Base-by-base conservation (phyloP, 1,284 basidiomycete species). In the Pseudozyma thailandica region DNA sequence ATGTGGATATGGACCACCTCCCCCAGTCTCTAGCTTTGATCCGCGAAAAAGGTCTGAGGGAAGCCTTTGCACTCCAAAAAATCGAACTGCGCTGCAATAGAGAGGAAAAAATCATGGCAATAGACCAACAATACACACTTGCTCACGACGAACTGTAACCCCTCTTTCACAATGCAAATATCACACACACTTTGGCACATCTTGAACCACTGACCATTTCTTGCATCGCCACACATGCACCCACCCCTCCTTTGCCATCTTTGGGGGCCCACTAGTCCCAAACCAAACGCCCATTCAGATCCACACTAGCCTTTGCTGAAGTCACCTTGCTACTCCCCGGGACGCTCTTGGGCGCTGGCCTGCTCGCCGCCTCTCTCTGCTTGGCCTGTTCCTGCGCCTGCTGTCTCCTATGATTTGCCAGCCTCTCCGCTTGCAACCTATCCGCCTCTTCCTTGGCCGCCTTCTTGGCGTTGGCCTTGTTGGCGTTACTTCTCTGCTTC, bases 401-500 rank as follows among this genome's bases (percentile, higher is more conserved):
- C 35, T 64, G 49, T 25, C 70, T 50, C 23, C 72, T 56, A 41
- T 80, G 72, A 33, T 52, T 44, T 21, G 77, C 77, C 12, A 80
- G 53, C 5, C 73, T 39, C 16, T 75, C 75, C 1, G 77, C 60
- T 23, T 76, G 64, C 16, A 76, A 35, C 20, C 65, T 41, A 13
- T 79, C 78, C 0, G 65, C 75, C 15, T 66, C 68, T 21, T 78
- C 77, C 50, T 72, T 79, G 8, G 72, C 72, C 1, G 56, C 55
- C 33, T 76, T 78, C 47, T 68, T 72, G 12, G 75, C 77, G n/a
- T 62, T 60, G 2, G 68, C 43, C 37, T 73, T 72, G 49, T 72
- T 60, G 18, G 77, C 77, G 50, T 80, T 80, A 33, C 66, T 64
- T 3, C 78, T 58, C 53, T 80, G 78, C 35, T 74, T 79, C 38